Conservation (phyloP, 192 early-diverging fungal species). For the Pilobolus umbonatus region DNA sequence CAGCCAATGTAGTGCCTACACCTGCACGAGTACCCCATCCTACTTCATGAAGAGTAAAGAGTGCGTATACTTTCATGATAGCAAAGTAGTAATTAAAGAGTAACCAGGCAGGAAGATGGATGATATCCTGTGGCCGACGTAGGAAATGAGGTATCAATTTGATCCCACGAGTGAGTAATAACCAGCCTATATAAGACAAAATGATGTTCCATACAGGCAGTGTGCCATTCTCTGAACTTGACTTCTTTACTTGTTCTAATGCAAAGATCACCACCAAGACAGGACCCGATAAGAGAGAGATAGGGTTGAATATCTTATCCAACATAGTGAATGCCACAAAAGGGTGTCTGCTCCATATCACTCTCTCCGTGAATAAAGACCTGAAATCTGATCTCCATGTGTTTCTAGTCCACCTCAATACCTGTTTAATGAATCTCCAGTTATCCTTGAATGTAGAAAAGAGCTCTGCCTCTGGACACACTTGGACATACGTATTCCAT, state of each 20-base stretch:
- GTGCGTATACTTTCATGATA: conserved; percentile 49
- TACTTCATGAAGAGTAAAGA: conserved; percentile 55
- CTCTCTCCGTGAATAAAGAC: conserved; percentile 47
- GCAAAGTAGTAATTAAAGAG: conserved; percentile 60
- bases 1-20: conserved; percentile 24
- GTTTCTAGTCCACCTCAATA: conserved; percentile 59
- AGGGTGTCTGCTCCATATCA: conserved; percentile 51
- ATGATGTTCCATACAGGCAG: conserved; percentile 50
- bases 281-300: conserved; percentile 53
- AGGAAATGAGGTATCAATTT: conserved; percentile 56
- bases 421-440: conserved; percentile 57
- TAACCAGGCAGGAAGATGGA: conserved; percentile 48
- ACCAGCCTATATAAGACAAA: conserved; percentile 46
- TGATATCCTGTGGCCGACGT: conserved; percentile 46
- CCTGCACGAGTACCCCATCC: conserved; percentile 54
- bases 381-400: conserved; percentile 57
- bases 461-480: conserved; percentile 53
- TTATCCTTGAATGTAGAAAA: conserved; percentile 60
- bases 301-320: conserved; percentile 57
- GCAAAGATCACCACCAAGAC: conserved; percentile 43
- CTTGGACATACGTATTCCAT: conserved; percentile 55
- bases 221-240: conserved; percentile 16
- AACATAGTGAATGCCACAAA: conserved; percentile 60
- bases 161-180: conserved; percentile 48
- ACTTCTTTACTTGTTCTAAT: conserved; percentile 1